A percentile compares a stretch with the other conserved stretches of the same genome.
phyloP scores from a whole-genome alignment of 768 basidiomycete species.

The Terana coerulea region DNA sequence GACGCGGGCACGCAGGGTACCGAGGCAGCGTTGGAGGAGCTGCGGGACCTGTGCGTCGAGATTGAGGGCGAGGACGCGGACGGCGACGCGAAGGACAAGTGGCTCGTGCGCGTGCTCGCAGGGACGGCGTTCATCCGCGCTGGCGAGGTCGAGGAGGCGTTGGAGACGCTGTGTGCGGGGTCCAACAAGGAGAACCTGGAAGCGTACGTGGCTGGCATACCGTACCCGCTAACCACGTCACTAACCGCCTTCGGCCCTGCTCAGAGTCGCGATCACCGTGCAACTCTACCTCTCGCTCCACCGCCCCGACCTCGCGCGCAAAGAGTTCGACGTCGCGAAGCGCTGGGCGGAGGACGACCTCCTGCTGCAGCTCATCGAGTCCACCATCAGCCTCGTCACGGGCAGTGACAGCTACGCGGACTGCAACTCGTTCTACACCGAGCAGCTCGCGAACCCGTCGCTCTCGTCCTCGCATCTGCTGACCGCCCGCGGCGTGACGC shows the following conservation, averaged over 20 bases:
- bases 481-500: constrained; percentile 74
- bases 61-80: constrained; percentile 77
- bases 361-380: constrained; percentile 86
- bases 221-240: constrained; percentile 2
- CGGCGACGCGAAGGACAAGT: constrained; percentile 63
- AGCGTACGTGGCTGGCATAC: constrained; percentile 55
- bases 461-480: constrained; percentile 70
- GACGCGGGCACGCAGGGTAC: constrained; percentile 38
- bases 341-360: constrained; percentile 87
- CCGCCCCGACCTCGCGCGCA: constrained; percentile 82
- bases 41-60: constrained; percentile 84
- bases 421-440: constrained; percentile 66
- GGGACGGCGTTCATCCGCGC: constrained; percentile 85
- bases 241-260: not conserved
- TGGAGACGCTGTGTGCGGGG: constrained; percentile 76
- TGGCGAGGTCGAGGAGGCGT: constrained; percentile 86
- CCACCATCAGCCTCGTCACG: constrained; percentile 70
- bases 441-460: constrained; percentile 80
- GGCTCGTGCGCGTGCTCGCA: constrained; percentile 72
- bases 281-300: constrained; percentile 91
- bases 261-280: constrained; percentile 77
- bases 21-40: constrained; percentile 68
- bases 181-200: constrained; percentile 76
- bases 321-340: constrained; percentile 80
- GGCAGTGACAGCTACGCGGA: constrained; percentile 65